Conservation (phyloP, 192 early-diverging fungal genomes). For the Coemansia sp. region DNA sequence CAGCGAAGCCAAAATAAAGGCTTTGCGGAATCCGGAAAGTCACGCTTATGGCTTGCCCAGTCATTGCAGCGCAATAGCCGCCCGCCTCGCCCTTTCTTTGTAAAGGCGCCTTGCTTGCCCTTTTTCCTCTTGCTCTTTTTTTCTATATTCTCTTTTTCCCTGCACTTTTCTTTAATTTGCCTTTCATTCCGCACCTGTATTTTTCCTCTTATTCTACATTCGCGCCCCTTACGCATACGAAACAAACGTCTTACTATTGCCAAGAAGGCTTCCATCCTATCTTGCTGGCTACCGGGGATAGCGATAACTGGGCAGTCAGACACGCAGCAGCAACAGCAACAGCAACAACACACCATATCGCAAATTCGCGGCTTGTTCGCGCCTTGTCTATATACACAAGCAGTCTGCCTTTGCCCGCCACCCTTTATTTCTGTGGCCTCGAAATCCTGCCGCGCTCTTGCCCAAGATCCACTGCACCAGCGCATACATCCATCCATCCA, state of each 20-base stretch:
- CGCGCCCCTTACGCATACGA: not conserved
- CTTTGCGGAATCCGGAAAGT: not conserved
- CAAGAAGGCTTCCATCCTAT: too few species aligned
- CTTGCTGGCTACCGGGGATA: too few species aligned
- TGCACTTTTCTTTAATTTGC: not conserved
- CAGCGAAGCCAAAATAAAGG: not conserved
- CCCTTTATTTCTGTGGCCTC: not conserved
- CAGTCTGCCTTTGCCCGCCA: too few species aligned
- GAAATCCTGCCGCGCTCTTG: not conserved
- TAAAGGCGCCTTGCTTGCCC: not conserved
- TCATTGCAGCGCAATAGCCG: too few species aligned
- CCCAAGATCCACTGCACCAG: not conserved
- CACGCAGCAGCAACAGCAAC: too few species aligned
- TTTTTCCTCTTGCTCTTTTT: not conserved
- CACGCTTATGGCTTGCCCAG: slow-evolving; percentile 1
- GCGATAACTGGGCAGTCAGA: too few species aligned
- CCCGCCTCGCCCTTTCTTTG: not conserved
- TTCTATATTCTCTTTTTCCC: not conserved
- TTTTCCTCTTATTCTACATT: not conserved
- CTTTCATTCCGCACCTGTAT: not conserved
- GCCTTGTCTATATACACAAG: too few species aligned
- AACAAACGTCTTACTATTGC: not conserved
- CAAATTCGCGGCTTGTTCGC: too few species aligned
- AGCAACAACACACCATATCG: too few species aligned
- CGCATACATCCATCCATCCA: not conserved